phyloP scores from a whole-genome alignment of 495 filamentous ascomycete genomes.

The Trichoderma erinaceum region DNA sequence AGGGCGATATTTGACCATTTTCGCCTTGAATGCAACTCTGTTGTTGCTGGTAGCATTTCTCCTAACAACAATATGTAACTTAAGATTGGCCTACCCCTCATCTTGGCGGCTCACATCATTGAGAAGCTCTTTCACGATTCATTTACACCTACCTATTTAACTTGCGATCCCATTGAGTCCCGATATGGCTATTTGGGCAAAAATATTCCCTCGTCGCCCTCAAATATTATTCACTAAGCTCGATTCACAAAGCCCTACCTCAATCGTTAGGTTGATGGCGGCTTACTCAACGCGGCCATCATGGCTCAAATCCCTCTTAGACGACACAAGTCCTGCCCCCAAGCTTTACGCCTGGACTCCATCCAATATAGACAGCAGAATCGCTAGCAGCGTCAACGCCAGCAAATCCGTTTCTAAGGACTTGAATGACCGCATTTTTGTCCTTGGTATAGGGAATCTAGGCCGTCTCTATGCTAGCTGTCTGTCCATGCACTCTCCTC shows the following conservation, averaged over 20 bases:
- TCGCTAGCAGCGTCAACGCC: background rate
- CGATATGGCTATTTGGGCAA: background rate
- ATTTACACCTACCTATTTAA: background rate
- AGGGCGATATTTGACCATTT: too few relatives aligned
- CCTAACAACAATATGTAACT: too few relatives aligned
- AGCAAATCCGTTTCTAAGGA: background rate
- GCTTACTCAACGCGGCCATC: constrained; percentile 1
- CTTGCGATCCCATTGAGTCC: background rate
- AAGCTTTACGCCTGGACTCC: constrained; percentile 12
- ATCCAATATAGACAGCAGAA: background rate
- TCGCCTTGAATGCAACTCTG: too few relatives aligned
- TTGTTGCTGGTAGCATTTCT: too few relatives aligned
- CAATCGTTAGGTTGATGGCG: background rate
- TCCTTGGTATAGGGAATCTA: constrained; percentile 53
- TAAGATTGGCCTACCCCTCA: too few relatives aligned
- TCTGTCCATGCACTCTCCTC: constrained; percentile 26
- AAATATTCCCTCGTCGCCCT: background rate
- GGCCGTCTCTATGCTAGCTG: constrained; percentile 40
- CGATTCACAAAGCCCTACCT: too few relatives aligned
- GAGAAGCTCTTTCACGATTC: background rate
- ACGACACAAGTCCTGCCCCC: constrained; percentile 1
- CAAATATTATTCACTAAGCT: background rate
- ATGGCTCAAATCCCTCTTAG: constrained; percentile 8
- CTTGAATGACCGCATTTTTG: constrained; percentile 27
- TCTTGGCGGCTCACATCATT: too few relatives aligned